Conservation (phyloP, 192 early-diverging fungal species). For the Coemansia erecta region DNA sequence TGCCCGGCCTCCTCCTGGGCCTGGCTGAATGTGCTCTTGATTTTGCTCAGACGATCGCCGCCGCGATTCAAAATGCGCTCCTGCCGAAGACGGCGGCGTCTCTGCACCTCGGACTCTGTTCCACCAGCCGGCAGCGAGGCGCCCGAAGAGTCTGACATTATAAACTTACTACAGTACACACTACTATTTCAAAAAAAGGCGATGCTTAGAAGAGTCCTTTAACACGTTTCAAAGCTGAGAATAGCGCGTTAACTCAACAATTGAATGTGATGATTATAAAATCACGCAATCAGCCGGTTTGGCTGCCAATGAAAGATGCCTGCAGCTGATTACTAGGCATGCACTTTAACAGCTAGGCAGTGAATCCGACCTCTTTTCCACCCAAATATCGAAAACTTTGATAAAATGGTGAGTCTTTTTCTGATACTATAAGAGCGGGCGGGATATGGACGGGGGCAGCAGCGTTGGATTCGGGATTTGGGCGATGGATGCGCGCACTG, state of each 20-base stretch:
- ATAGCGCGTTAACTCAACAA: no score
- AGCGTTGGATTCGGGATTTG: no score
- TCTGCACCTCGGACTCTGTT: constrained; percentile 34
- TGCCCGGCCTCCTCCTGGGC: constrained; percentile 29
- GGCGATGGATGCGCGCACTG: not conserved
- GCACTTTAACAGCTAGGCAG: not conserved
- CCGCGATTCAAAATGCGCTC: constrained; percentile 51
- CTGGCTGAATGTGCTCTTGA: constrained; percentile 35
- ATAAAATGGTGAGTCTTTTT: constrained; percentile 32
- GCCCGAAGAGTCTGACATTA: constrained; percentile 12
- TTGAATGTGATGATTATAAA: no score
- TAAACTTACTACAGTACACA: no score
- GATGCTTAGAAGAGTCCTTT: no score
- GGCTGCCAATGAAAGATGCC: no score
- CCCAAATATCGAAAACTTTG: constrained; percentile 20
- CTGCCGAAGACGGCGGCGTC: constrained; percentile 37
- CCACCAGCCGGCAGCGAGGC: not conserved
- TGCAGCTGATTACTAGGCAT: no score
- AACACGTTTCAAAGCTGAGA: no score
- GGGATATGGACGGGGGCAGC: no score
- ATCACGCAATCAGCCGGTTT: no score
- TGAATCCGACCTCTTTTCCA: constrained; percentile 26
- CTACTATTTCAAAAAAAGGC: no score
- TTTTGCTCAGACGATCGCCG: constrained; percentile 39
- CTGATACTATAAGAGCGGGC: no score